Conservation (phyloP, 345 rosid genomes). For the Melastoma malabathricum region DNA sequence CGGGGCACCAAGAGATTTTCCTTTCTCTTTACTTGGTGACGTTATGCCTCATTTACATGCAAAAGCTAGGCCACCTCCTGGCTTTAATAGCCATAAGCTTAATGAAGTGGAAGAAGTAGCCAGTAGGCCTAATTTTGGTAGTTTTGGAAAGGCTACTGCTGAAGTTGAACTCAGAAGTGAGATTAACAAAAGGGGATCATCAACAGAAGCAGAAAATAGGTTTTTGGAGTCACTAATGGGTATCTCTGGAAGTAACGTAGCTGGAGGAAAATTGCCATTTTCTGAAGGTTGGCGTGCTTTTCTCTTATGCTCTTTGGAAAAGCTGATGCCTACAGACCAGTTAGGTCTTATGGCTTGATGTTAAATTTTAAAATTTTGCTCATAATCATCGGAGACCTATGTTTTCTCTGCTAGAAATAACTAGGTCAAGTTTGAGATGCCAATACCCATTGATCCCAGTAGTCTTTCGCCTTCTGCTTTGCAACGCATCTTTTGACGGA, state of each 20-base stretch:
- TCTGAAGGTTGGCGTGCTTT: slow-evolving; percentile 36
- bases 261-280: slow-evolving; percentile 13
- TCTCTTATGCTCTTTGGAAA: too few relatives aligned
- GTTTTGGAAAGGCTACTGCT: slow-evolving; percentile 33
- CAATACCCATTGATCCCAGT: too few relatives aligned
- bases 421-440: too few relatives aligned
- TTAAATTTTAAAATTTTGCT: too few relatives aligned
- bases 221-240: slow-evolving; percentile 93
- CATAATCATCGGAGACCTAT: too few relatives aligned
- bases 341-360: too few relatives aligned
- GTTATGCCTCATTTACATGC: slow-evolving; percentile 96
- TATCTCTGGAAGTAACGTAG: slow-evolving; percentile 29
- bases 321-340: too few relatives aligned
- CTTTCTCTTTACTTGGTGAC: slow-evolving; percentile 76
- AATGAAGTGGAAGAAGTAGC: slow-evolving; percentile 39
- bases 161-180: slow-evolving; percentile 50
- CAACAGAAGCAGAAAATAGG: slow-evolving; percentile 80
- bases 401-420: too few relatives aligned
- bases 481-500: too few relatives aligned
- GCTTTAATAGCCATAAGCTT: slow-evolving; percentile 64
- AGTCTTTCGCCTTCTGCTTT: too few relatives aligned
- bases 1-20: slow-evolving; percentile 55
- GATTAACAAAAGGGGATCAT: slow-evolving; percentile 36
- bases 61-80: slow-evolving; percentile 96
- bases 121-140: slow-evolving; percentile 28